Percentiles rank a stretch among this genome's conserved stretches.
Conservation (phyloP, 441 rosid genomes). For the Rhodomyrtus psidioides region DNA sequence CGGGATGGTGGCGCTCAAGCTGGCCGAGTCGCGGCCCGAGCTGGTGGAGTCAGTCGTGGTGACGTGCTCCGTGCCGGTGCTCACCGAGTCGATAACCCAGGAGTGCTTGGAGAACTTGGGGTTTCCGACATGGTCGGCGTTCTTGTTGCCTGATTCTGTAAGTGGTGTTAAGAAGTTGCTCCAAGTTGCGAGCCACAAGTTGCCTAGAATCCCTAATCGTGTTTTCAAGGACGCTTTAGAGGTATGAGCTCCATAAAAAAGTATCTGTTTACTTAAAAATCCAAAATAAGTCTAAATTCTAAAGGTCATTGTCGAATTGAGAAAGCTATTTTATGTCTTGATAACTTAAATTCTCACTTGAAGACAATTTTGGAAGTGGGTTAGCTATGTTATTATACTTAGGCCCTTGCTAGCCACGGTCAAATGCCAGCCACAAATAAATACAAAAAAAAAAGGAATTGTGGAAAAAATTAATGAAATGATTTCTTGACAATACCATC, state of each 20-base stretch:
- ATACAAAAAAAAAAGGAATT: too few species aligned
- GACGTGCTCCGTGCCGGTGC: slow-evolving; percentile 8
- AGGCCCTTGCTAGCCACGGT: too few species aligned
- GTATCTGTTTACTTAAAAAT: background rate
- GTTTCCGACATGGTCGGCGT: slow-evolving; percentile 12
- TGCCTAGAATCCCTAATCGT: slow-evolving; percentile 18
- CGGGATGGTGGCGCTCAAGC: slow-evolving; percentile 30
- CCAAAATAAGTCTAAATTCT: background rate
- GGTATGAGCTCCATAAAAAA: slow-evolving; percentile 2
- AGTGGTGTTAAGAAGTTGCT: background rate
- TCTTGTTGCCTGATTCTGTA: slow-evolving; percentile 20
- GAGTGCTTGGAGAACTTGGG: slow-evolving; percentile 11
- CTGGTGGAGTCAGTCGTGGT: slow-evolving; percentile 31
- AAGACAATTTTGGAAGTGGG: background rate
- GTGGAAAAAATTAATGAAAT: too few species aligned
- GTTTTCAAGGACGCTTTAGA: slow-evolving; percentile 9
- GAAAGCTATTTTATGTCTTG: background rate
- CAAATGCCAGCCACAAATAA: too few species aligned
- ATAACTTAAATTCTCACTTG: background rate
- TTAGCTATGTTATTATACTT: too few species aligned
- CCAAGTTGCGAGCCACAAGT: background rate
- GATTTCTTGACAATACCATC: too few species aligned
- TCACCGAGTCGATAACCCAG: slow-evolving; percentile 20
- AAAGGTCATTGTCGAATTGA: too few species aligned
- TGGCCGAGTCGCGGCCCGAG: slow-evolving; percentile 27